Percentiles rank a stretch among this genome's conserved stretches.
These are phyloP conservation scores for Westerdykella ornata DNA, from an alignment of 2,329 filamentous ascomycete genomes.

Conservation along the genomic window DNA sequence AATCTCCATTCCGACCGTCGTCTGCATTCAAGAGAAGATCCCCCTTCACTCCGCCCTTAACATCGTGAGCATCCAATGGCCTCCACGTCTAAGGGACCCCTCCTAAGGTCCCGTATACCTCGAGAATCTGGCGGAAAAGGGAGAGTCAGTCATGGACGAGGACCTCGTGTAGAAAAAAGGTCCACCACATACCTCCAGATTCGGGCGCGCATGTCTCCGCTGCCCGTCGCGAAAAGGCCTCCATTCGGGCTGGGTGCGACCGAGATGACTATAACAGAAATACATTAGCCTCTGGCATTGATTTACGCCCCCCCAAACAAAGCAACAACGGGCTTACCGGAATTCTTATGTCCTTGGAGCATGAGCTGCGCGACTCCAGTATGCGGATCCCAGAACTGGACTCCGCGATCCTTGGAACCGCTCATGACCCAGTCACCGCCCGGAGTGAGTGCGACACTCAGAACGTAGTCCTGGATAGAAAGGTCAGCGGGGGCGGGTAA, in stretches of 20 bases:
- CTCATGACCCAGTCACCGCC: constrained; percentile 95
- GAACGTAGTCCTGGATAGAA: constrained; percentile 80
- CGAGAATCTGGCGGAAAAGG: no score
- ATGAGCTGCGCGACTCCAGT: constrained; percentile 94
- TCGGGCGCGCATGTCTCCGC: constrained; percentile 92
- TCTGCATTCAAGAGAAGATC: no score
- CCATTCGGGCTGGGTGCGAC: constrained; percentile 89
- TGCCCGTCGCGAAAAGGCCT: constrained; percentile 87
- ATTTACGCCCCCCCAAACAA: neutral
- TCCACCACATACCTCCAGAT: constrained; percentile 71
- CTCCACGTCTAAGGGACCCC: no score
- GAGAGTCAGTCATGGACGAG: no score
- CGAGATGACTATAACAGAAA: constrained; percentile 69
- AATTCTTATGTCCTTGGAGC: constrained; percentile 98
- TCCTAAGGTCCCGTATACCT: no score
- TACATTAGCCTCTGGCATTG: neutral
- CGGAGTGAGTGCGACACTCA: constrained; percentile 89
- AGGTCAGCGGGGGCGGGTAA: constrained; percentile 2
- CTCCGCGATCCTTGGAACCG: constrained; percentile 92
- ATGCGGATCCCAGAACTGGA: constrained; percentile 97
- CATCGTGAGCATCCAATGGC: no score
- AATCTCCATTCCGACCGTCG: no score
- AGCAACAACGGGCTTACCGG: constrained; percentile 46
- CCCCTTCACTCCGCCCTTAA: no score
- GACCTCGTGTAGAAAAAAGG: no score